phyloP scores from a whole-genome alignment of 192 early-diverging fungal genomes.

The Backusella circina region DNA sequence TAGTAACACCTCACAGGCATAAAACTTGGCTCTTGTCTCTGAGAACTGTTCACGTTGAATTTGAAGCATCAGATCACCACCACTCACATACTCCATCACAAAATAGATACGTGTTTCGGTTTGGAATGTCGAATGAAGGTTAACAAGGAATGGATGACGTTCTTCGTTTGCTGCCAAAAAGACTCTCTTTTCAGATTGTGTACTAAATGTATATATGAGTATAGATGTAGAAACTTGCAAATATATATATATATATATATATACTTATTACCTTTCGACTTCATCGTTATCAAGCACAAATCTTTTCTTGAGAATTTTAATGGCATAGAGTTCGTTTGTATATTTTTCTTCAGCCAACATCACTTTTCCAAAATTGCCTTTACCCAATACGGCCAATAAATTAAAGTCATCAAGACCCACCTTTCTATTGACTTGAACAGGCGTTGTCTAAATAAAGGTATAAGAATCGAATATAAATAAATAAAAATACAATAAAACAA shows the following conservation, averaged over 20 bases:
- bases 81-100: conserved; percentile 98
- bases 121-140: conserved; percentile 95
- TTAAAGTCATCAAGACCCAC: conserved; percentile 91
- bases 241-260: too few relatives aligned
- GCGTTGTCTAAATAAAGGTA: conserved; percentile 15
- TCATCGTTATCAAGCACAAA: conserved; percentile 98
- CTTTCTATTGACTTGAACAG: conserved; percentile 43
- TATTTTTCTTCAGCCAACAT: conserved; percentile 93
- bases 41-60: conserved; percentile 92
- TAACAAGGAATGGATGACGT: conserved; percentile 93
- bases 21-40: conserved; percentile 85
- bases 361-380: conserved; percentile 98
- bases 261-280: conserved; percentile 80
- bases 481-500: background rate
- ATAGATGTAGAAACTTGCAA: background rate
- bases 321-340: conserved; percentile 83
- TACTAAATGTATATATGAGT: conserved; percentile 37
- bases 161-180: conserved; percentile 87
- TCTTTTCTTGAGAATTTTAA: conserved; percentile 98
- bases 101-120: conserved; percentile 93
- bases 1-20: conserved; percentile 92
- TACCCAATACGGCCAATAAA: conserved; percentile 92
- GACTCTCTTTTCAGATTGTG: conserved; percentile 93
- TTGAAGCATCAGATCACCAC: conserved; percentile 98
- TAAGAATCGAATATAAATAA: background rate